A percentile compares a stretch with the other conserved stretches of the same genome.
These are phyloP conservation scores for Epichloe festucae DNA, from an alignment of 2,329 filamentous ascomycete species.

Conservation along the genomic window DNA sequence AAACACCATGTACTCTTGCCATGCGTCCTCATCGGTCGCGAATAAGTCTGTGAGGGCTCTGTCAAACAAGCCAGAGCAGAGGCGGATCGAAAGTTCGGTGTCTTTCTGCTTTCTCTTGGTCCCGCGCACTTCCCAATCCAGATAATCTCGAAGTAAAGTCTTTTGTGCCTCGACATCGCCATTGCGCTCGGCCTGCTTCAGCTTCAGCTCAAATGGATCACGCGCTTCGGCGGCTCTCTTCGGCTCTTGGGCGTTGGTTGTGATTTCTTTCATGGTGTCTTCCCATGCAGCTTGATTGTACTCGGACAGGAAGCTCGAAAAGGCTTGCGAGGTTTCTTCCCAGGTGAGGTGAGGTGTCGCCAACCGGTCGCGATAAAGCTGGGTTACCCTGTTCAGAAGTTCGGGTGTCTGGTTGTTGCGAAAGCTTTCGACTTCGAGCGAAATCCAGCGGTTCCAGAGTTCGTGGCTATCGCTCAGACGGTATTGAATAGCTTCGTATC, in stretches of 20 bases:
- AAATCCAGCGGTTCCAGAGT: constrained; percentile 69
- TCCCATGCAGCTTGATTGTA: constrained; percentile 64
- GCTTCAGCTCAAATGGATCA: constrained; percentile 53
- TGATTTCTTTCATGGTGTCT: constrained; percentile 55
- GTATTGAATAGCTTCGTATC: constrained; percentile 57
- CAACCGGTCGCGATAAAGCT: constrained; percentile 58
- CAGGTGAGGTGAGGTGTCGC: constrained; percentile 61
- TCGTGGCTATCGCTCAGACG: constrained; percentile 64
- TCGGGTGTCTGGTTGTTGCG: constrained; percentile 39
- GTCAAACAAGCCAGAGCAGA: constrained; percentile 59
- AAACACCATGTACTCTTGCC: constrained; percentile 76
- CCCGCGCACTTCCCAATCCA: constrained; percentile 70
- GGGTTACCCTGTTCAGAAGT: constrained; percentile 50
- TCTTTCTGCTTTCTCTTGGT: constrained; percentile 37
- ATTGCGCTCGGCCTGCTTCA: constrained; percentile 44
- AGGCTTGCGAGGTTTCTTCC: constrained; percentile 61
- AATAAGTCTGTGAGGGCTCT: constrained; percentile 60
- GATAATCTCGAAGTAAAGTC: constrained; percentile 49
- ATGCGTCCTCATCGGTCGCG: constrained; percentile 59
- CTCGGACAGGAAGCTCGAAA: constrained; percentile 60
- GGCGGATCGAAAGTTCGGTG: constrained; percentile 30
- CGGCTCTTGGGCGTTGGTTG: constrained; percentile 47
- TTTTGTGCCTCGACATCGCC: constrained; percentile 43
- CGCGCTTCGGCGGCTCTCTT: constrained; percentile 50
- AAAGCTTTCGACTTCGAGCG: constrained; percentile 57